Evolutionary conservation across 2,329 filamentous ascomycete species (phyloP).

Genomic region (Arthrobotrys sphaeroides): DNA sequence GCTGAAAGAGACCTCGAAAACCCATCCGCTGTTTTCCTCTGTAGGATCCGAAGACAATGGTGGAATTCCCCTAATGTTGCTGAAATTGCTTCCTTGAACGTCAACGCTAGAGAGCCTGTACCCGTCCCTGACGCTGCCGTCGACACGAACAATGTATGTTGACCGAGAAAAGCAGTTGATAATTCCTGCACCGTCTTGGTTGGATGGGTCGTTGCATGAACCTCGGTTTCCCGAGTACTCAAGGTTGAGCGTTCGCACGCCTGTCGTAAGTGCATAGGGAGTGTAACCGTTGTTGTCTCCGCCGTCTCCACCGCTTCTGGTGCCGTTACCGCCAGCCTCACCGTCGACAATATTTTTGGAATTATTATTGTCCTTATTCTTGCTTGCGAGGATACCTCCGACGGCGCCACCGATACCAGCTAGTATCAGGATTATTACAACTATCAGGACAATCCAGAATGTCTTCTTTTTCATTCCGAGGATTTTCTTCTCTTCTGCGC

Average conservation of each 20-base stretch:
- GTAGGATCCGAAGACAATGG: conserved; percentile 30
- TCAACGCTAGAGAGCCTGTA: conserved; percentile 45
- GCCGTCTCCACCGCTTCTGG: conserved; percentile 7
- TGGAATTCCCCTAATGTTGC: conserved; percentile 32
- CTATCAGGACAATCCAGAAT: conserved; percentile 43
- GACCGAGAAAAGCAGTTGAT: conserved; percentile 30
- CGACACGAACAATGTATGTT: conserved; percentile 20
- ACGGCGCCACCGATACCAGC: conserved; percentile 37
- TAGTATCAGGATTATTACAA: conserved; percentile 28
- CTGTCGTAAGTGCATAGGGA: conserved; percentile 36
- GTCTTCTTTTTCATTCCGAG: conserved; percentile 46
- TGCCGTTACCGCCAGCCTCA: not conserved
- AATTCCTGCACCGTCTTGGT: conserved; percentile 3
- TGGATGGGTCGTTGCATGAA: conserved; percentile 37
- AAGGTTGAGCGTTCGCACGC: conserved; percentile 23
- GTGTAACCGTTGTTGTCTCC: conserved; percentile 2
- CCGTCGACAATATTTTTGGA: not conserved
- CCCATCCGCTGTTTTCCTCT: conserved; percentile 9
- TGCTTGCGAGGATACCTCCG: conserved; percentile 22
- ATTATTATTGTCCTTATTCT: conserved; percentile 34
- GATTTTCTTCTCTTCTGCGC: conserved; percentile 31
- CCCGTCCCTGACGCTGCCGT: conserved; percentile 18
- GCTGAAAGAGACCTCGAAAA: conserved; percentile 30
- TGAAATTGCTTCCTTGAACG: conserved; percentile 32
- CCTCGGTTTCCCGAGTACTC: conserved; percentile 22